Percentiles rank a stretch among this genome's conserved stretches.
phyloP scores from a whole-genome alignment of 2,329 filamentous ascomycete genomes.

The Fusarium verticillioides region DNA sequence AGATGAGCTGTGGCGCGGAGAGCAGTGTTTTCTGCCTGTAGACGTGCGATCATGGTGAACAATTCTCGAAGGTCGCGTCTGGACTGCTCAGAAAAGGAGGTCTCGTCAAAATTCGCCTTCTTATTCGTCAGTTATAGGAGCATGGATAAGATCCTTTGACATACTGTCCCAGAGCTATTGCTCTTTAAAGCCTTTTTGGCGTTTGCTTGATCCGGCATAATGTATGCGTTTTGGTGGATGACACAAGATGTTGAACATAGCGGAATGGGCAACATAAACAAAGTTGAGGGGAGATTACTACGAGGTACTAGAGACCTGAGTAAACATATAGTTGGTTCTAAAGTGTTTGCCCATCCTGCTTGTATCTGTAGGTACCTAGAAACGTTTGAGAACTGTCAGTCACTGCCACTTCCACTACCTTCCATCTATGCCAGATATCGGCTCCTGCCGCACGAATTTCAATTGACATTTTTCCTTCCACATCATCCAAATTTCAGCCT shows the following conservation, averaged over 20 bases:
- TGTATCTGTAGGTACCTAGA: background rate
- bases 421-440: background rate
- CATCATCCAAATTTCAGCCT: background rate
- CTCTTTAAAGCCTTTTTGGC: accelerated
- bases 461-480: accelerated
- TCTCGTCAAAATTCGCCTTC: background rate
- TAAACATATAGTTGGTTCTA: accelerated
- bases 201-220: background rate
- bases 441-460: accelerated
- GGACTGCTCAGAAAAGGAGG: background rate
- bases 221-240: background rate
- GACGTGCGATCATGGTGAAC: background rate
- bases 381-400: background rate
- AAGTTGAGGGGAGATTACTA: background rate
- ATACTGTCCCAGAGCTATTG: background rate
- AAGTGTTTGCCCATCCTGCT: too few relatives aligned
- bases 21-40: background rate
- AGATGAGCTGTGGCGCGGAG: background rate
- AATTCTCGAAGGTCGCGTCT: background rate
- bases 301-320: accelerated
- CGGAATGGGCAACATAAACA: background rate
- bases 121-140: background rate
- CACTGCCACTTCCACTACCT: background rate
- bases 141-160: accelerated
- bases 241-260: accelerated